Evolutionary conservation across 345 rosid genomes (phyloP).

Genomic region (Eutrema japonicum): DNA sequence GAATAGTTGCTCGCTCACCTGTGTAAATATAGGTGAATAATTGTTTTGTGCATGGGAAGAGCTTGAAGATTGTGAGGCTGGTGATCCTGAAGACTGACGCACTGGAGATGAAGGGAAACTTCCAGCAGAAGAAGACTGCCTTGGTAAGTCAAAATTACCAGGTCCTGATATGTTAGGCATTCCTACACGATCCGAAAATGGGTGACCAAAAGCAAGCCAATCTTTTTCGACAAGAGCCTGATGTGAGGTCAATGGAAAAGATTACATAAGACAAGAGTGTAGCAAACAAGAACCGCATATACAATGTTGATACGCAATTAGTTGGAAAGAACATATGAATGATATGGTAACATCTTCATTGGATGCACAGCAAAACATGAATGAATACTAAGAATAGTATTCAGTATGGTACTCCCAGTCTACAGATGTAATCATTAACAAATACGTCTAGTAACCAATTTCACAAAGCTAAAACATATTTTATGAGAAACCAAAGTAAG

Average conservation of each 20-base stretch:
- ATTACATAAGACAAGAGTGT: constrained; percentile 33
- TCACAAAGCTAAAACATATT: constrained; percentile 7
- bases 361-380: neutral
- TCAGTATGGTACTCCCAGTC: constrained; percentile 1
- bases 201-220: constrained; percentile 99
- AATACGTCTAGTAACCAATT: constrained; percentile 3
- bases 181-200: constrained; percentile 93
- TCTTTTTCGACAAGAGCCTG: constrained; percentile 97
- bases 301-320: constrained; percentile 29
- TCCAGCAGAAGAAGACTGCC: constrained; percentile 74
- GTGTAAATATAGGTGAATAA: constrained; percentile 92
- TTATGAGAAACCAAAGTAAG: constrained; percentile 24
- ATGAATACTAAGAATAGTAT: constrained; percentile 7
- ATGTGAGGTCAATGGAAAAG: constrained; percentile 21
- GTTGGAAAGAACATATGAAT: constrained; percentile 19
- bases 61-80: constrained; percentile 66
- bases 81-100: constrained; percentile 71
- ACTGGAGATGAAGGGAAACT: constrained; percentile 72
- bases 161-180: constrained; percentile 78
- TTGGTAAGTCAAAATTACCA: constrained; percentile 64
- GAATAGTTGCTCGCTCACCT: constrained; percentile 53
- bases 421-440: constrained; percentile 4
- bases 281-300: constrained; percentile 8
- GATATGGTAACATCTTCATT: constrained; percentile 1
- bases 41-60: constrained; percentile 89